Base-by-base conservation (phyloP, 148 eudicot species). In the Arctostaphylos glauca region DNA sequence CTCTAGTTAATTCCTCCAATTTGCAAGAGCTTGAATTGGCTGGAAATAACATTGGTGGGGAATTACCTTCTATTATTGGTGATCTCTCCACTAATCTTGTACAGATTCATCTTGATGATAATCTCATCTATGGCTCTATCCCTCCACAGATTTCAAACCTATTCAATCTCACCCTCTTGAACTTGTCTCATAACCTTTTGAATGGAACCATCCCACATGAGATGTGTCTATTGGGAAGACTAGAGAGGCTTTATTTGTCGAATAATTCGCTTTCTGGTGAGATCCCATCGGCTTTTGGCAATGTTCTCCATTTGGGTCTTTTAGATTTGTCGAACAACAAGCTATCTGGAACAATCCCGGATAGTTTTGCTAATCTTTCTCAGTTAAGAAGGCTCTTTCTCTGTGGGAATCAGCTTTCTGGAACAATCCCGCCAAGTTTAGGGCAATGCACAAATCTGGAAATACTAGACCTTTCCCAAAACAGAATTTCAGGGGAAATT, bases 21-120 rank as follows among this genome's bases (percentile, higher is more conserved):
- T 86, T 94, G 89, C 94, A 92, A 92, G 98, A 92, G 81, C 91
- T 94, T 49, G 95, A 92, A 84, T 81, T 94, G 76, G 92, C 96
- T 38, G 94, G 94, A 59, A 94, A 94, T 58, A 85, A 85, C 52
- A 81, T 94, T 21, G 91, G 93, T 38, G 96, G 96, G 60, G 83
- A 82, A 76, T 53, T 93, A 76, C 90, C 96, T 76, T 43, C 88
- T 83, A 84, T 76, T 82, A 90, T 93, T 25, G 96, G 95, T 41
- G 38, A 88, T 80, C 92, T 94, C 83, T 87, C 92, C 14, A 84
- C 76, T 14, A 86, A 84, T 72, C 92, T 94, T 85, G 91, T 87
- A 76, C 91, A 93, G 76, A 83, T 94, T 68, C 93, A 93, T 66
- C 93, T 94, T 2, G 95, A 93, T 68, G 90, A 89, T 21, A 94